Evolutionary conservation across 2,329 filamentous ascomycete genomes (phyloP), one percentile per base, ranked within the genome.

Genomic region (Monilinia fructigena): DNA sequence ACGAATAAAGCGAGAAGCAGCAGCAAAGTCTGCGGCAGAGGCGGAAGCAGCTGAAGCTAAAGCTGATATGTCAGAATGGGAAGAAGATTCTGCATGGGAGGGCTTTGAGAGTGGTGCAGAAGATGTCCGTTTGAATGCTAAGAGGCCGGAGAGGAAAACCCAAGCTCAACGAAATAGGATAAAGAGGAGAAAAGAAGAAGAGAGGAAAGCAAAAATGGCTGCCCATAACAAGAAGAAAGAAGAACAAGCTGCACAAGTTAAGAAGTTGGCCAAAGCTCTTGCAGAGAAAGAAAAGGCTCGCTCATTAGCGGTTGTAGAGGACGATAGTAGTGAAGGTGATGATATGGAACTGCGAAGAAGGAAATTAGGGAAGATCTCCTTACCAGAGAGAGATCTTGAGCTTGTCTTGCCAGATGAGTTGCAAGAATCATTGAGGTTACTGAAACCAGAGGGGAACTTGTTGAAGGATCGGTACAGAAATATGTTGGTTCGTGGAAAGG

Each of bases 391-490:
- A 77, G 82, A 91, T 69, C 80, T 98, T 73, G 87, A 97, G 78
- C 77, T 97, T 73, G 83, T 97, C 69, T 78, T 97, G 68, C 85
- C 92, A 52, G 87, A 98, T 79, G 86, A 99, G 81, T 78, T 95
- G 74, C 84, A 97, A 78, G 86, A 97, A 75, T 89, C 92, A 60
- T 79, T 97, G 74, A 79, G 95, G 75, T 79, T 93, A 75, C 79
- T 97, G 71, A 96, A 94, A 78, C 95, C 95, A 0, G 95, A 99
- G 78, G 95, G 95, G n/a, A 98, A 97, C 76, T 81, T 97, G 50
- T 82, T 99, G 72, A 92, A 92, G 72, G 95, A 99, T 75, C 85
- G 95, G 61, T 98, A 97, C 81, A 84, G 95, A 69, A 98, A 86
- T 77, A 82, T 98, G 79, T 82, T 98, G 69, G 85, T 98, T 45